phyloP scores from a whole-genome alignment of 805 yeast genomes.

The Candida chilensis region DNA sequence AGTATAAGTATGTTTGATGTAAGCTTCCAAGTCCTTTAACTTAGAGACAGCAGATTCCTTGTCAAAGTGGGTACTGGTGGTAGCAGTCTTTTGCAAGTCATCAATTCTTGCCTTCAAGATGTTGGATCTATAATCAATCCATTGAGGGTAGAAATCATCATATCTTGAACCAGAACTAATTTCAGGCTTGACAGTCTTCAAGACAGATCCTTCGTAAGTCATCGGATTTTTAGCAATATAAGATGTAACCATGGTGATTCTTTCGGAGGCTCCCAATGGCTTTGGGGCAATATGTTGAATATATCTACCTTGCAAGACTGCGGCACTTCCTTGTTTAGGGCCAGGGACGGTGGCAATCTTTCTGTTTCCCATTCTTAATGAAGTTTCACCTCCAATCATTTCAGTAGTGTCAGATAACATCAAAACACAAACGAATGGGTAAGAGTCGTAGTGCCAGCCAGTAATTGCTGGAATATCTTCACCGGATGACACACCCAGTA shows the following conservation, averaged over 20 bases:
- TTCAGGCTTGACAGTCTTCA: constrained; percentile 28
- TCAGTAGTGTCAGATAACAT: constrained; percentile 50
- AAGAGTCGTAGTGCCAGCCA: constrained; percentile 58
- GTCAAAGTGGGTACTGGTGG: constrained; percentile 11
- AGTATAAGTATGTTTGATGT: constrained; percentile 15
- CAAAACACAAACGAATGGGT: constrained; percentile 55
- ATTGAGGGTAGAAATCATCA: constrained; percentile 24
- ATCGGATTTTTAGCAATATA: constrained; percentile 21
- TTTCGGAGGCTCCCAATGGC: constrained; percentile 21
- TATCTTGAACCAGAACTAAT: constrained; percentile 22
- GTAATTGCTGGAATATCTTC: constrained; percentile 44
- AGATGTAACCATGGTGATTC: constrained; percentile 33
- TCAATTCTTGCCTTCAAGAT: constrained; percentile 15
- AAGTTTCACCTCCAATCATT: constrained; percentile 57
- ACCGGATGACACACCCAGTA: too few species aligned
- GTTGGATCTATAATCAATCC: constrained; percentile 21
- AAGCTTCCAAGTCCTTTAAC: constrained; percentile 13
- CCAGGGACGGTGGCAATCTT: constrained; percentile 18
- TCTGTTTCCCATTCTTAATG: constrained; percentile 35
- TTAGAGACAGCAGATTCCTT: constrained; percentile 12
- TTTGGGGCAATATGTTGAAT: constrained; percentile 23
- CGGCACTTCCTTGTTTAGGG: constrained; percentile 18
- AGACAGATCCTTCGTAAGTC: constrained; percentile 18
- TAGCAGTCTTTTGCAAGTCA: constrained; percentile 8
- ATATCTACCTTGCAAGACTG: constrained; percentile 19